Evolutionary conservation across 305 asterid genomes (phyloP), one percentile per base, ranked within the genome.

Genomic region (Coffea humblotiana): DNA sequence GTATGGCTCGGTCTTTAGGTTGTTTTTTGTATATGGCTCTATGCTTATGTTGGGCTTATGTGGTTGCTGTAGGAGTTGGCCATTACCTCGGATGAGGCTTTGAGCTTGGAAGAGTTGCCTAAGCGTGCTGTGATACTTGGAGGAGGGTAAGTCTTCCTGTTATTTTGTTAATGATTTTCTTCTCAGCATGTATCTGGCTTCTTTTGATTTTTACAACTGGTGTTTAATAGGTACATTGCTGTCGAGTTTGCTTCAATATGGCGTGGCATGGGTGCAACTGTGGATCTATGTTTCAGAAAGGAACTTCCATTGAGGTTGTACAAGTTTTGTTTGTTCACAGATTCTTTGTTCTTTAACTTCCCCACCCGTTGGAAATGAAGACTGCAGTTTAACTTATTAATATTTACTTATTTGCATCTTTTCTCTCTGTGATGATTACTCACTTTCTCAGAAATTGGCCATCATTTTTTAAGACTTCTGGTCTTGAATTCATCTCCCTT

Each of bases 181-280:
- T 72, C 72, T 47, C 80, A 32, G 79, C 66, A 70, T 82, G 75
- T 72, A 67, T 74, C 71, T 68, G 77, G 85, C 52, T 73, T 70
- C 25, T 29, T 49, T 47, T 65, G 73, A 47, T 47, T 65, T 25
- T 63, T 64, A 23, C 77, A 80, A 71, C 75, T 65, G 58, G 66
- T 78, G 63, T 65, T 18, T 80, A 29, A 48, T 73, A 96, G 99
- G 94, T 96, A 96, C 72, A 96, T 96, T 89, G 96, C 99, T 77
- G 98, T 96, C 83, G 99, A 96, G 93, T 96, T 96, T 87, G 99
- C 99, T 86, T 96, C 99, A 54, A 96, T 96, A 87, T 96, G 99
- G 99, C 90, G 99, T 74, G 99, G 99, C 76, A 94, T 96, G 98
- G 99, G 99, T 60, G 94, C 90, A 48, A 75, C 90, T 15, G 98